Percentiles rank a stretch among this genome's conserved stretches.
Evolutionary conservation across 345 rosid species (phyloP).

Genomic region (Aegle marmelos): DNA sequence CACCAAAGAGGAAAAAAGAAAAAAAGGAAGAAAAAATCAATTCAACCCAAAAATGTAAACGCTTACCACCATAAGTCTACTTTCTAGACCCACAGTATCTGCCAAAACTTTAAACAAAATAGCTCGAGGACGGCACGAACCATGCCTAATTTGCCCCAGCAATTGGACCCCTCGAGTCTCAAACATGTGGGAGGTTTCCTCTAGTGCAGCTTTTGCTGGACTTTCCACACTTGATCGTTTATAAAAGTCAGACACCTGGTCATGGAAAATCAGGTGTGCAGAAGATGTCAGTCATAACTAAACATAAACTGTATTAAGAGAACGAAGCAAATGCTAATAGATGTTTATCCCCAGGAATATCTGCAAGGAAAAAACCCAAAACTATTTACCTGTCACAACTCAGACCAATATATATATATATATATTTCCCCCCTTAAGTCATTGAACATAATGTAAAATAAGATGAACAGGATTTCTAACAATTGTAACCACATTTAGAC

Average conservation of each 20-base stretch:
- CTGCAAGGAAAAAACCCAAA: not conserved
- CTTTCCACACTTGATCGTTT: conserved; percentile 71
- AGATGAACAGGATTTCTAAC: not conserved
- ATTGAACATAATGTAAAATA: not conserved
- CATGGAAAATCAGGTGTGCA: conserved; percentile 12
- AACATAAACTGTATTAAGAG: not conserved
- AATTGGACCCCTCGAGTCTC: conserved; percentile 78
- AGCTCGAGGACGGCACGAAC: conserved; percentile 92
- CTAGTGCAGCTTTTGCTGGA: conserved; percentile 74
- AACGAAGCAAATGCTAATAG: conserved; percentile 13
- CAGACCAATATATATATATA: too few relatives aligned
- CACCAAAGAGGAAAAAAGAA: too few relatives aligned
- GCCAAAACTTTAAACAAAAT: conserved; percentile 92
- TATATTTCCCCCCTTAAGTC: too few relatives aligned
- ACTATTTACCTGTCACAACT: not conserved
- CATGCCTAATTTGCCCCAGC: conserved; percentile 92
- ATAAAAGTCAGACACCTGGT: conserved; percentile 85
- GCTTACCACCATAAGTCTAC: conserved; percentile 94
- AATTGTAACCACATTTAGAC: not conserved
- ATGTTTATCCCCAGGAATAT: not conserved
- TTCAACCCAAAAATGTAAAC: conserved; percentile 13
- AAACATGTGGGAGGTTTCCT: conserved; percentile 58
- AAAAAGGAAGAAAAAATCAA: not conserved
- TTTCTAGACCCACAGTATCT: conserved; percentile 89
- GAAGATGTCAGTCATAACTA: not conserved